Percentiles rank a stretch among this genome's conserved stretches.
These are phyloP conservation scores for Centrapalus pauciflorus DNA, from an alignment of 129 eudicot genomes.

Conservation along the genomic window DNA sequence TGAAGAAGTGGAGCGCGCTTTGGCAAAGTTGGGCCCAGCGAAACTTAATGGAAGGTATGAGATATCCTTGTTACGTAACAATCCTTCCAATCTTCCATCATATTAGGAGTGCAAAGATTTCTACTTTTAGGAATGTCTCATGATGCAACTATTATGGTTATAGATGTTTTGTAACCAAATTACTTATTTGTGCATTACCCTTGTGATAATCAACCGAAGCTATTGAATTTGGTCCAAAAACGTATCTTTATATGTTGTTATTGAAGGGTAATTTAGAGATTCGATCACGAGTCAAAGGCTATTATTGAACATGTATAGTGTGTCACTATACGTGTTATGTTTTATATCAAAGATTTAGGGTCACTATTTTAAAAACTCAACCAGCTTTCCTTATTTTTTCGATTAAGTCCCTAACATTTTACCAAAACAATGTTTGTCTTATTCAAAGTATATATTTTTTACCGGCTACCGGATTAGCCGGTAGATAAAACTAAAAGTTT, in stretches of 20 bases:
- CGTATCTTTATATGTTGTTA: background rate
- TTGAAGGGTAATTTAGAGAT: background rate
- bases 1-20: slow-evolving; percentile 99
- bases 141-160: background rate
- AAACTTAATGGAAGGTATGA: slow-evolving; percentile 73
- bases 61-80: background rate
- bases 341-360: background rate
- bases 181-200: background rate
- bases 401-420: too few relatives aligned
- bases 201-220: background rate
- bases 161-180: background rate
- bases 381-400: too few relatives aligned
- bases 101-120: background rate
- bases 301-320: too few relatives aligned
- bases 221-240: background rate
- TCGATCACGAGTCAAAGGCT: background rate
- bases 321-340: too few relatives aligned
- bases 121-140: background rate
- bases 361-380: too few relatives aligned
- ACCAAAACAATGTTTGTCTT: too few relatives aligned
- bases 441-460: too few relatives aligned
- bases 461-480: too few relatives aligned
- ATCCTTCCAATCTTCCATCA: background rate
- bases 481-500: too few relatives aligned
- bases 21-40: slow-evolving; percentile 78